Percentiles rank a stretch among this genome's conserved stretches.
phyloP scores from a whole-genome alignment of 495 filamentous ascomycete genomes.

The Tetracladium marchalianum region DNA sequence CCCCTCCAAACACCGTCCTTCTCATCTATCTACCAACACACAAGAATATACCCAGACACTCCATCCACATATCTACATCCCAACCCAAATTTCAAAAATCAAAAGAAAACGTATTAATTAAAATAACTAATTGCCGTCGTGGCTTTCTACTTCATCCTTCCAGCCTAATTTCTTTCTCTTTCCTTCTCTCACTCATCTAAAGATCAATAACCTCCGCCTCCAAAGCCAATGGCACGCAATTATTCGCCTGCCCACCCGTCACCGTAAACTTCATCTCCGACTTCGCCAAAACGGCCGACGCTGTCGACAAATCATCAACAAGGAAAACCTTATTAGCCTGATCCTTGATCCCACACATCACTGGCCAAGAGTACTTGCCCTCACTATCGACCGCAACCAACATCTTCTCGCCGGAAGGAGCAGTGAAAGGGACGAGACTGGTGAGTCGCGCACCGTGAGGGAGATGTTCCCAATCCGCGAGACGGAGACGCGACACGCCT shows the following conservation, averaged over 20 bases:
- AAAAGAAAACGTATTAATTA: too few species aligned
- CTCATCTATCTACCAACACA: too few species aligned
- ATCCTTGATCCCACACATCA: not conserved
- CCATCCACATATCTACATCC: too few species aligned
- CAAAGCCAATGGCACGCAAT: not conserved
- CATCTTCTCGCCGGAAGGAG: not conserved
- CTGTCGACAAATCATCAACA: not conserved
- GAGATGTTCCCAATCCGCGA: slow-evolving; percentile 9
- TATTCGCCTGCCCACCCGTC: not conserved
- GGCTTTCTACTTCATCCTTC: too few species aligned
- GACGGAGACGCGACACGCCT: slow-evolving; percentile 12
- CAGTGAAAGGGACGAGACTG: slow-evolving; percentile 5
- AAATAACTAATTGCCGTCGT: too few species aligned
- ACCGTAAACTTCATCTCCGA: slow-evolving; percentile 1
- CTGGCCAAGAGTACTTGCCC: not conserved
- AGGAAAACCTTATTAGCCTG: slow-evolving; percentile 2
- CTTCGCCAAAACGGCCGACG: not conserved
- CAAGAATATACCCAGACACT: too few species aligned
- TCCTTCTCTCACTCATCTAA: too few species aligned
- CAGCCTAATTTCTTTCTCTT: too few species aligned
- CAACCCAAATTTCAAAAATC: too few species aligned
- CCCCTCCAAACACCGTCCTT: too few species aligned
- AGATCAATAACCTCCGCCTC: not conserved
- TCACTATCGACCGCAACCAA: not conserved
- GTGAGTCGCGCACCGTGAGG: slow-evolving; percentile 5